phyloP scores from a whole-genome alignment of 257 asterid genomes.

The Nicotiana knightiana region DNA sequence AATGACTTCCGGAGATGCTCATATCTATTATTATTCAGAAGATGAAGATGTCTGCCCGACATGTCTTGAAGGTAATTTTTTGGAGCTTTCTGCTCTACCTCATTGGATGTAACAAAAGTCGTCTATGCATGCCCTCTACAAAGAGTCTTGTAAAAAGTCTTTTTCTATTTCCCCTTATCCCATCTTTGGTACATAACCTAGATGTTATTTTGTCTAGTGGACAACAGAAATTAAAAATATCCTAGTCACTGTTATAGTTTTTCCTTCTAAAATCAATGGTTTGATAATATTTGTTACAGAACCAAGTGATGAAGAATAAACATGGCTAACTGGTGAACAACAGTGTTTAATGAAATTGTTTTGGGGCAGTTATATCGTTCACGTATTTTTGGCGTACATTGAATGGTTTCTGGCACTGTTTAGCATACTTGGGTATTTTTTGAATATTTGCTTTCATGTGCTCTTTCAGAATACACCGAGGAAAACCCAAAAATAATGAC shows the following conservation, averaged over 20 bases:
- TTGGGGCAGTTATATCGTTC: not conserved
- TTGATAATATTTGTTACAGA: not conserved
- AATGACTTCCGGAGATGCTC: conserved; percentile 45
- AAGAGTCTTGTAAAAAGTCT: not conserved
- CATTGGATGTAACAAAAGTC: not conserved
- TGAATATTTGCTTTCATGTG: not conserved
- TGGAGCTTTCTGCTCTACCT: not conserved
- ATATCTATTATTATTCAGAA: conserved; percentile 58
- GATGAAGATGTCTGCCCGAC: conserved; percentile 98
- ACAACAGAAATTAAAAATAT: not conserved
- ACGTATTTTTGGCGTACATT: not conserved
- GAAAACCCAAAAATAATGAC: conserved; percentile 86
- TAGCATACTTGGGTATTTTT: not conserved
- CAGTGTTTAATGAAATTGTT: not conserved
- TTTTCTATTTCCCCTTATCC: not conserved
- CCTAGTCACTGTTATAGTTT: not conserved
- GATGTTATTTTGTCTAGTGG: not conserved
- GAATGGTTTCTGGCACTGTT: not conserved
- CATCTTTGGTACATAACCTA: not conserved
- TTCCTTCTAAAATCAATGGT: not conserved
- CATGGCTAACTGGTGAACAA: not conserved
- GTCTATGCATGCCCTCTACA: not conserved
- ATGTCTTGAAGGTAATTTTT: conserved; percentile 73
- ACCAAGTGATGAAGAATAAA: not conserved
- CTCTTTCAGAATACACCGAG: conserved; percentile 60